phyloP scores from a whole-genome alignment of 2,329 filamentous ascomycete species.

The Basipetospora chlamydospora region DNA sequence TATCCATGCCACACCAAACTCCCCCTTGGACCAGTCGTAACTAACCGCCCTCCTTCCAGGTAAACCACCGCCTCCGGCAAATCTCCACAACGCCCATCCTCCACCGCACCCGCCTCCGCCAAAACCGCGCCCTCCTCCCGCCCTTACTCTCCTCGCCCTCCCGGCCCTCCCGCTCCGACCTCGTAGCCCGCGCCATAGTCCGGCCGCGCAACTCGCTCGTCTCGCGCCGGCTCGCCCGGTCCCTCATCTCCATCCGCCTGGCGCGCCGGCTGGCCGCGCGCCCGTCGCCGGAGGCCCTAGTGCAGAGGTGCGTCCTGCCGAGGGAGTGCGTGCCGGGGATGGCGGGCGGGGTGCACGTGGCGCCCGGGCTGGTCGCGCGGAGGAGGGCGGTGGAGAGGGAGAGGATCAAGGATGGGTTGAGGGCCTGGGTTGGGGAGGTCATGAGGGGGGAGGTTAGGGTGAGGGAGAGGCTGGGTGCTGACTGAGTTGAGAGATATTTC shows the following conservation, averaged over 20 bases:
- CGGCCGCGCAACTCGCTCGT: constrained; percentile 50
- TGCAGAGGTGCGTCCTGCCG: constrained; percentile 49
- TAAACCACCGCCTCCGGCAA: constrained; percentile 44
- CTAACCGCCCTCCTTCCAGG: constrained; percentile 29
- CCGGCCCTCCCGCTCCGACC: constrained; percentile 44
- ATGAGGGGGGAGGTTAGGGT: constrained; percentile 38
- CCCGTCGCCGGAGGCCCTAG: constrained; percentile 44
- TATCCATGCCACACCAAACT: no score
- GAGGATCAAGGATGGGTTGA: constrained; percentile 49
- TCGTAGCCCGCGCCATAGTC: constrained; percentile 51
- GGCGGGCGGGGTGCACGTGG: constrained; percentile 26
- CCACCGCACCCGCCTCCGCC: constrained; percentile 46
- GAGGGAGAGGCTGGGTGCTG: constrained; percentile 26
- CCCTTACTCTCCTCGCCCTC: constrained; percentile 40
- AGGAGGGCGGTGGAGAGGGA: constrained; percentile 51
- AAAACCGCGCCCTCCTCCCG: constrained; percentile 36
- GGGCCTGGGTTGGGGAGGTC: constrained; percentile 48
- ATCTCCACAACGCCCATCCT: constrained; percentile 52
- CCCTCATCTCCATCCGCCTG: constrained; percentile 50
- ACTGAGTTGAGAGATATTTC: not conserved
- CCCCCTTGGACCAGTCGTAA: no score
- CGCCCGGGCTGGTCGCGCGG: constrained; percentile 47
- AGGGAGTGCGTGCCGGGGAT: constrained; percentile 43
- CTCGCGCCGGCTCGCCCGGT: constrained; percentile 47
- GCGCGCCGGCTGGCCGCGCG: constrained; percentile 45